phyloP scores from a whole-genome alignment of 2,329 filamentous ascomycete species.

The Penicillium capsulatum region DNA sequence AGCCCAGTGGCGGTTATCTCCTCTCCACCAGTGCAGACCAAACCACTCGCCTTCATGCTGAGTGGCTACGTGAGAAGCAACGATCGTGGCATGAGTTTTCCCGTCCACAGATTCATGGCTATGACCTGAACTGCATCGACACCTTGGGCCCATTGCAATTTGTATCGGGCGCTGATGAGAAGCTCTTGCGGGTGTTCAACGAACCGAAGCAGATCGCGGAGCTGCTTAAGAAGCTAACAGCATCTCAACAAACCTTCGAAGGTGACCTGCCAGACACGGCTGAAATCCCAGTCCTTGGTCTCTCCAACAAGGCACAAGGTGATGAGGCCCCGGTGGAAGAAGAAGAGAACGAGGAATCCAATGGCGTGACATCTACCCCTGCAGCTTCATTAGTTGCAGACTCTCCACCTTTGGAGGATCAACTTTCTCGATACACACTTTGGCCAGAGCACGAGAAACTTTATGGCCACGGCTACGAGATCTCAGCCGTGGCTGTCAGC shows the following conservation, averaged over 20 bases:
- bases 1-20: constrained; percentile 73
- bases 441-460: constrained; percentile 97
- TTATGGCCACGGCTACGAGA: constrained; percentile 96
- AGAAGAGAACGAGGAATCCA: constrained; percentile 41
- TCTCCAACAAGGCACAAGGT: constrained; percentile 88
- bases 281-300: constrained; percentile 87
- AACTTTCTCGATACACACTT: constrained; percentile 80
- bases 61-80: constrained; percentile 59
- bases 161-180: constrained; percentile 93
- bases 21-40: constrained; percentile 89
- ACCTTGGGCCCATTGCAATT: constrained; percentile 70
- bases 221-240: constrained; percentile 65
- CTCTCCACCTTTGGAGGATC: constrained; percentile 83
- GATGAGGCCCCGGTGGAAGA: constrained; percentile 36
- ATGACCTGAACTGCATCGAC: constrained; percentile 93
- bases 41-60: constrained; percentile 80
- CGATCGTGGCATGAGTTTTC: constrained; percentile 92
- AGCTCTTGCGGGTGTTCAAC: constrained; percentile 92
- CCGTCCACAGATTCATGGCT: constrained; percentile 93
- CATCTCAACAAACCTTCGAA: constrained; percentile 46
- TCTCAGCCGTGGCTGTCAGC: constrained; percentile 77
- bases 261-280: constrained; percentile 72
- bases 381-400: constrained; percentile 51
- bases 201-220: constrained; percentile 78
- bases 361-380: constrained; percentile 18